Conservation (phyloP, 352 stramenopile species). For the Phytopythium delawarense region DNA sequence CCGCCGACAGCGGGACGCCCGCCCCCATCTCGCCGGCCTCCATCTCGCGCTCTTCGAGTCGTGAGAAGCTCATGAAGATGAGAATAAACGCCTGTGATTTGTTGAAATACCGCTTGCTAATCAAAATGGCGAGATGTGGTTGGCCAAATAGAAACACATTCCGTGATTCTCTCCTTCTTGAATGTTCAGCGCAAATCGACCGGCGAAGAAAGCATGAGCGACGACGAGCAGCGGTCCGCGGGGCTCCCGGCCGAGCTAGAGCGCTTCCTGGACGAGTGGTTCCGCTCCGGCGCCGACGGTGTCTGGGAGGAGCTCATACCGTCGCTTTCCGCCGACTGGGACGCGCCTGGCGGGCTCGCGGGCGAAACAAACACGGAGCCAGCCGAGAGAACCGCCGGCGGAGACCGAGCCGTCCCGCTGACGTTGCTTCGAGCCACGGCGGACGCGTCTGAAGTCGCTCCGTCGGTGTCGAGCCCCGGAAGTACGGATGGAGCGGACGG, state of each 20-base stretch:
- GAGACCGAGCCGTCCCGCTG: not conserved
- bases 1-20: not conserved
- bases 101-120: too few relatives aligned
- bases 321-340: not conserved
- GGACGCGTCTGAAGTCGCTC: not conserved
- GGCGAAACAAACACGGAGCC: too few relatives aligned
- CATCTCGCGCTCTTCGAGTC: too few relatives aligned
- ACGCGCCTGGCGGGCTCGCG: not conserved
- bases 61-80: not conserved
- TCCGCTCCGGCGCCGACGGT: not conserved
- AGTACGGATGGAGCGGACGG: not conserved
- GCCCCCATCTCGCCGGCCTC: not conserved
- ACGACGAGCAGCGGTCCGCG: not conserved
- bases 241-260: not conserved
- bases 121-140: too few relatives aligned
- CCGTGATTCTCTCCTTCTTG: not conserved
- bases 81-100: too few relatives aligned
- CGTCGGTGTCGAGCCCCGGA: not conserved
- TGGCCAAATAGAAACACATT: too few relatives aligned
- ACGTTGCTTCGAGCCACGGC: not conserved
- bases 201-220: not conserved
- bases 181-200: not conserved
- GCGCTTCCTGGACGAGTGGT: slow-evolving; percentile 1
- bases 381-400: not conserved
- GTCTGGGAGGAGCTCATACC: not conserved